Percentiles rank a stretch among this genome's conserved stretches.
Conservation (phyloP, 2,329 filamentous ascomycete species). For the Colletotrichum eremochloae region DNA sequence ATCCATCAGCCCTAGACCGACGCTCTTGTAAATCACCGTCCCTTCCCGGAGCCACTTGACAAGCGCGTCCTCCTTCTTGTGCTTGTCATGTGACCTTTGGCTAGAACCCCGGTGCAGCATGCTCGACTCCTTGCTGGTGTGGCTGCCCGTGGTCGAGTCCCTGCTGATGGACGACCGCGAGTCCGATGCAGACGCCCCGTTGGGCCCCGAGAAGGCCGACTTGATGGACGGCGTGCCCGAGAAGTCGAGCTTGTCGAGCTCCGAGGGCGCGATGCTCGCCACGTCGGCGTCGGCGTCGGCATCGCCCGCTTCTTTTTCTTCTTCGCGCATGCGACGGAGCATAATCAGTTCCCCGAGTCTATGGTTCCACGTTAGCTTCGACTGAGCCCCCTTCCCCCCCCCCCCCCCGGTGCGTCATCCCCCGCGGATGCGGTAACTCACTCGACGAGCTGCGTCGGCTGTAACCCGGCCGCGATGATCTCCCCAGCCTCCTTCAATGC, state of each 20-base stretch:
- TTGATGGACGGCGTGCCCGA: slow-evolving; percentile 37
- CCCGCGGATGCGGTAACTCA: slow-evolving; percentile 52
- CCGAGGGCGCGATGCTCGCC: slow-evolving; percentile 50
- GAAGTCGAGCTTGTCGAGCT: slow-evolving; percentile 54
- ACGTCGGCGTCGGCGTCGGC: slow-evolving; percentile 48
- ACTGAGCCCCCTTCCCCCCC: background rate
- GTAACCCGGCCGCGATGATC: slow-evolving; percentile 81
- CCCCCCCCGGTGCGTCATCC: background rate
- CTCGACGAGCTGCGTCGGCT: slow-evolving; percentile 84
- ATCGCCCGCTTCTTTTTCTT: slow-evolving; percentile 54
- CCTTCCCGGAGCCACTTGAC: slow-evolving; percentile 70
- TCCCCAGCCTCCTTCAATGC: slow-evolving; percentile 89
- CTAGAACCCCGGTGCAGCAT: slow-evolving; percentile 36
- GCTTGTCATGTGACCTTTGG: slow-evolving; percentile 49
- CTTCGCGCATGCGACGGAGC: slow-evolving; percentile 62
- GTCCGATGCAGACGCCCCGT: slow-evolving; percentile 18
- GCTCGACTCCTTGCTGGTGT: slow-evolving; percentile 25
- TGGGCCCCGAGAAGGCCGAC: slow-evolving; percentile 31
- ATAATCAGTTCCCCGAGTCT: slow-evolving; percentile 83
- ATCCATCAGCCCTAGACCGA: slow-evolving; percentile 77
- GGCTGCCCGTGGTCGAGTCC: slow-evolving; percentile 38
- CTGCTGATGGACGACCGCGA: slow-evolving; percentile 42
- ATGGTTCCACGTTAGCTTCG: background rate
- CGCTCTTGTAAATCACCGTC: slow-evolving; percentile 78
- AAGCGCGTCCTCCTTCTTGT: slow-evolving; percentile 63